Conservation (phyloP, 148 eudicot genomes). For the Vaccinium macrocarpon region DNA sequence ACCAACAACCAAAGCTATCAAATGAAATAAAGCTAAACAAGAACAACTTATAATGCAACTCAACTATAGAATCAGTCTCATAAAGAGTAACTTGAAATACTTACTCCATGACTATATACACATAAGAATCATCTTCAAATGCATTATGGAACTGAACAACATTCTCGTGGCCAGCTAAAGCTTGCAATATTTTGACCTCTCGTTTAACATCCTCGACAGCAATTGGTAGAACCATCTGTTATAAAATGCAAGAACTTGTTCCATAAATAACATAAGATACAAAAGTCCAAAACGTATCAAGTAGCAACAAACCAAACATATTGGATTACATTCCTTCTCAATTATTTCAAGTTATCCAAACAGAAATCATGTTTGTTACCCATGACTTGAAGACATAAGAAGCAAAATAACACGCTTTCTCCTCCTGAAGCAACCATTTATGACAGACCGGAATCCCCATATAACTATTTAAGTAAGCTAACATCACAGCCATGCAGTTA, state of each 20-base stretch:
- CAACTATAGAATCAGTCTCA: not conserved
- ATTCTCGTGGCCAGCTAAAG: constrained; percentile 91
- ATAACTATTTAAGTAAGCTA: not conserved
- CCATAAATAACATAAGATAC: not conserved
- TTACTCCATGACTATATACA: constrained; percentile 98
- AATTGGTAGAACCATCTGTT: constrained; percentile 90
- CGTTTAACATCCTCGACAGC: constrained; percentile 97
- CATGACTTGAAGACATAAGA: not conserved
- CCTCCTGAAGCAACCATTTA: not conserved
- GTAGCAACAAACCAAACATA: not conserved
- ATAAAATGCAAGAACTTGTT: constrained; percentile 19
- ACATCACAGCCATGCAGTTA: not conserved
- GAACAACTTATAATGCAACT: not conserved
- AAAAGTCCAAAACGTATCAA: not conserved
- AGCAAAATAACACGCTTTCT: not conserved
- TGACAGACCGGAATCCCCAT: too few species aligned
- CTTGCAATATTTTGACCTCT: constrained; percentile 92
- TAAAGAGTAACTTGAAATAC: constrained; percentile 23
- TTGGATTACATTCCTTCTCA: not conserved
- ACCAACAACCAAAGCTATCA: not conserved
- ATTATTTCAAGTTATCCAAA: not conserved
- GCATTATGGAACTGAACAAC: constrained; percentile 93
- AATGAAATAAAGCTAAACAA: not conserved
- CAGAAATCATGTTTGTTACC: too few species aligned
- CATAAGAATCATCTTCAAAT: constrained; percentile 84